Evolutionary conservation across 2,329 filamentous ascomycete genomes (phyloP).

Genomic region (Phoma sp.): DNA sequence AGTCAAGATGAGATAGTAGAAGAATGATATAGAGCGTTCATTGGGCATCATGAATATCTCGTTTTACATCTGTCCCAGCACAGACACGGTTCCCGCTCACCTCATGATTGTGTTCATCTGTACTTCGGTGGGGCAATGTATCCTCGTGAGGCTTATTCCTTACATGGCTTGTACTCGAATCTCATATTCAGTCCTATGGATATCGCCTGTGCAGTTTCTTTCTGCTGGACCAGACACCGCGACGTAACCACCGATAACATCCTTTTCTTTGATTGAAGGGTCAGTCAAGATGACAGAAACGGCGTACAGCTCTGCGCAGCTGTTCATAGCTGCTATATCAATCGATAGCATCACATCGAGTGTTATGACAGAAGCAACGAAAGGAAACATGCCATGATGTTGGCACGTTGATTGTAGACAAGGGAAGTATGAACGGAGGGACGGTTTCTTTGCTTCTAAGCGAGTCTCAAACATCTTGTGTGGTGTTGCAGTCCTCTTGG

Average conservation of each 20-base stretch:
- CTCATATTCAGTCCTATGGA: conserved; percentile 54
- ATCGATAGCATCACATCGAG: too few species aligned
- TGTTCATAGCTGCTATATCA: too few species aligned
- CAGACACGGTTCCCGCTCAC: too few species aligned
- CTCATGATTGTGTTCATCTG: conserved; percentile 3
- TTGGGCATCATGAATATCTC: not conserved
- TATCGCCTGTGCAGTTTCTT: conserved; percentile 51
- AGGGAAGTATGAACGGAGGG: too few species aligned
- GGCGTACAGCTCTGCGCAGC: too few species aligned
- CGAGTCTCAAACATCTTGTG: too few species aligned
- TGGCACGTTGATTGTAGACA: too few species aligned
- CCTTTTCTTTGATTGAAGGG: conserved; percentile 52
- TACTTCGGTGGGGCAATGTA: conserved; percentile 48
- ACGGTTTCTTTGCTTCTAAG: too few species aligned
- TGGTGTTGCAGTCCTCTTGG: too few species aligned
- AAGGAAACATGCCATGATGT: too few species aligned
- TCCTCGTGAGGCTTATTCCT: conserved; percentile 53
- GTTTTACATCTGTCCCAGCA: not conserved
- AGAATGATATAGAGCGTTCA: not conserved
- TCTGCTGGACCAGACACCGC: conserved; percentile 48
- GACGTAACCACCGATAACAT: conserved; percentile 56
- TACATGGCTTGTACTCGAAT: conserved; percentile 50
- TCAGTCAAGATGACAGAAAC: too few species aligned
- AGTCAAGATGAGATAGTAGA: conserved; percentile 7
- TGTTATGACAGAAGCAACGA: too few species aligned